Base-by-base conservation (phyloP, 768 basidiomycete species). In the Lentinula sp. region DNA sequence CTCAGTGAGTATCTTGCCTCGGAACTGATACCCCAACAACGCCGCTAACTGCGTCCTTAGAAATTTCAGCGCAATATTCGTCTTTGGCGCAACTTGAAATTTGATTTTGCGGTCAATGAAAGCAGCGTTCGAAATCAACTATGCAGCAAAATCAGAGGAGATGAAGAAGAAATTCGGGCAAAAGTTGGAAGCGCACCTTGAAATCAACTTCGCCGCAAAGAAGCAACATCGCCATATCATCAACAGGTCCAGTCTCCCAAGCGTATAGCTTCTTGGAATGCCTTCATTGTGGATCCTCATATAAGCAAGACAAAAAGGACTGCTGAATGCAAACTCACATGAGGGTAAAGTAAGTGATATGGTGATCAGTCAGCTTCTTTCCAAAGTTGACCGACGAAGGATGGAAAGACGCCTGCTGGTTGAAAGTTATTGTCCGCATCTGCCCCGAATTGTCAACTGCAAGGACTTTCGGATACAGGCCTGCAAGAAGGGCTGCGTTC, bases 341-440 rank as follows among this genome's bases (percentile, higher is more conserved):
- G 40, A 96, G 77, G 1, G 93, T 95, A 71, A 95, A 97, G 71
- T 94, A 96, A 15, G 81, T 78, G 55, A 96, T 70, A 71, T 93
- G 80, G 65, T 95, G 87, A 58, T 95, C 91, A 9, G 72, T 68
- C 7, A 83, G 76, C 68, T 78, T 87, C 68, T 72, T 81, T 64
- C 84, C 77, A 73, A 94, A 94, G 71, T 99, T 98, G 63, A 96
- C 83, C 0, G 93, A 96, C 9, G 92, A 91, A 0, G 95, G 96
- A 72, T 98, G 96, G 70, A 96, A 91, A 32, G 80, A 79, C 1
- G 84, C 87, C 13, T 76, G 71, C 68, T 92, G 91, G 66, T 89
- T 92, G 70, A 95, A 97, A 23, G 83, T 80, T 42, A 95, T 80
- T 0, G 93, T 98, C 59, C 82, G 81, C 76, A 97, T 77, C 59